Evolutionary conservation across 2,329 filamentous ascomycete genomes (phyloP), one percentile per base, ranked within the genome.

Genomic region (Bipolaris oryzae): DNA sequence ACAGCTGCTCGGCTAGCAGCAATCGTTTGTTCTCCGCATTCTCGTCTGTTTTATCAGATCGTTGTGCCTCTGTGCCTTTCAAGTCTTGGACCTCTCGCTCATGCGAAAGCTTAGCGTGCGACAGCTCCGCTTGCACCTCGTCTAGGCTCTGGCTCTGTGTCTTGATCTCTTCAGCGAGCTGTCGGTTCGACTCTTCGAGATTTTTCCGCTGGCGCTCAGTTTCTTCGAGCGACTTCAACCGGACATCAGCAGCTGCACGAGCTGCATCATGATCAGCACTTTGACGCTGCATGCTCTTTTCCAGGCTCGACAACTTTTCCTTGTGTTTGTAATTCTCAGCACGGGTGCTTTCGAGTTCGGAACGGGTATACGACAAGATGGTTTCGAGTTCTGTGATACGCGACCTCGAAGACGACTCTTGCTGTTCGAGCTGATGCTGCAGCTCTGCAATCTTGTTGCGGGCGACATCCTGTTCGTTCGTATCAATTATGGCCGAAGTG

Each of bases 321-420:
- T 70, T 71, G 23, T 74, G 67, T 52, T 63, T 71, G 63, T 73
- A 73, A 34, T 63, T 67, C 25, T 72, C 70, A 2, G 60, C 62
- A 6, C 72, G 69, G 11, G 68, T 53, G 25, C 56, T 56, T 15
- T 75, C 73, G 2, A 75, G 63, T 46, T 76, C 74, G 3, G 66
- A 66, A 5, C 69, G 68, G 7, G 73, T 74, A 51, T 69, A 76
- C 1, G 70, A 63, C 7, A 74, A 62, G 11, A 74, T 66, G 3
- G 74, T 74, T 43, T 75, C 73, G 28, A 76, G 69, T 48, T 76
- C 70, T 2, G 66, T 70, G 25, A 75, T 74, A 37, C 72, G 71
- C 13, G 66, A 69, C 25, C 64, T 64, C 10, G 71, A 69, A 13
- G 63, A 56, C 3, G 66, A 44, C 35, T 74, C 66, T 43, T 74